Evolutionary conservation across 768 basidiomycete genomes (phyloP), one percentile per base, ranked within the genome.

Genomic region (Thelephora ganbajun): DNA sequence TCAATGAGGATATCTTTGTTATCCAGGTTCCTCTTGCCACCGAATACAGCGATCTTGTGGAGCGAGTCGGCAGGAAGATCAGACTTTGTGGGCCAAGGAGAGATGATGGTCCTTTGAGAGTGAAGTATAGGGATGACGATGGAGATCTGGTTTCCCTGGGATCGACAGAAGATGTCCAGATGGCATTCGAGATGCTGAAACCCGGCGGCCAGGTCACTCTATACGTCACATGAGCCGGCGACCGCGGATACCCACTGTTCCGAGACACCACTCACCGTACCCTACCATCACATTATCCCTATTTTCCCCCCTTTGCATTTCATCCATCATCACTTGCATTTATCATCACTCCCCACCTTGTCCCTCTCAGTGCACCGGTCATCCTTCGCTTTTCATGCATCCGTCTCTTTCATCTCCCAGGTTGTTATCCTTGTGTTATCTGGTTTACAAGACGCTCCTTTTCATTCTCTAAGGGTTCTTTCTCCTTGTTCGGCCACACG

Each of bases 1-100:
- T 85, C 68, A 80, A 89, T 57, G 87, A 93, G 56, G 92, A 96
- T 61, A 85, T 96, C 42, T 98, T 97, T 59, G 84, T 94, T 52
- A 87, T 97, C 49, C 85, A 90, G 63, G 89, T 94, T 20, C 75
- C 86, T 37, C 74, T 82, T 51, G 65, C 70, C 51, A 88, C 87
- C 33, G 79, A 85, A 60, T 93, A 83, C 63, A 70, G 68, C 46
- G 86, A 91, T 39, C 71, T 98, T 46, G 83, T 93, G 46, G 85
- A 91, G 62, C 84, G 82, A 60, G 89, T 98, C 1, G 82, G 85
- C 33, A 80, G 80, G 67, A 98, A 97, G 76, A 93, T 97, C 55
- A 76, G 89, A 26, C 71, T 93, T 22, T 94, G 91, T 61, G 89
- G 89, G 16, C 86, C 85, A 2, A 72, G 80, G 53, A 68, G 83